Evolutionary conservation across 352 stramenopile genomes (phyloP), one percentile per base, ranked within the genome.

Genomic region (Globisporangium parvum): DNA sequence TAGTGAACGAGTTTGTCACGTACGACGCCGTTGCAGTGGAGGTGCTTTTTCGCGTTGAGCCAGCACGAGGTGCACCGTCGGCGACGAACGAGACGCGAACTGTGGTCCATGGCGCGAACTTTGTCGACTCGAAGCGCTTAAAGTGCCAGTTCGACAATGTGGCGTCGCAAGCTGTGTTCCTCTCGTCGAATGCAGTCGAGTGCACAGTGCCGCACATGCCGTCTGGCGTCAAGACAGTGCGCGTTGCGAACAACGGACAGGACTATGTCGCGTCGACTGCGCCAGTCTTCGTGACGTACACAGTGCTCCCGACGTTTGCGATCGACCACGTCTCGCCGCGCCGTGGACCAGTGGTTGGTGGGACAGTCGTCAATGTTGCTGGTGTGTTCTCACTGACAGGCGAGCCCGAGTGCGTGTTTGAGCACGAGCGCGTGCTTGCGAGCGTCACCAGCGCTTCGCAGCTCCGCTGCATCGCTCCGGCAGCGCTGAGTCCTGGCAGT

Each of bases 181-280:
- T 88, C 44, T 86, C 80, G 0, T 41, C 66, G 26, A 66, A 46
- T 1, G 26, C 67, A 57, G 60, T 91, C 14, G 77, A 88, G 20
- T 91, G 80, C 21, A 47, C 70, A 0, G 65, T 87, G 15, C 80
- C 80, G 24, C 82, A 75, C 42, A 75, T 71, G 33, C 53, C 56
- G 1, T 42, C 75, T 3, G 80, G 80, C 18, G 44, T 31, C 8
- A 81, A 77, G 35, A 49, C 42, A 12, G 59, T 91, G 11, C 65
- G 58, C 23, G 51, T 88, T 21, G 68, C 80, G 0, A 88, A 86
- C 54, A 88, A 91, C 37, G 77, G 80, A 5, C 24, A 70, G 3
- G 75, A 91, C 31, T 88, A 77, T 49, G 47, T 50, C 17, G n/a
- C 46, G 4, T 23, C 52, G 3, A 40, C 24, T 6, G 56, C 65